Base-by-base conservation (phyloP, 192 early-diverging fungal species). In the Paraglomus occultum region DNA sequence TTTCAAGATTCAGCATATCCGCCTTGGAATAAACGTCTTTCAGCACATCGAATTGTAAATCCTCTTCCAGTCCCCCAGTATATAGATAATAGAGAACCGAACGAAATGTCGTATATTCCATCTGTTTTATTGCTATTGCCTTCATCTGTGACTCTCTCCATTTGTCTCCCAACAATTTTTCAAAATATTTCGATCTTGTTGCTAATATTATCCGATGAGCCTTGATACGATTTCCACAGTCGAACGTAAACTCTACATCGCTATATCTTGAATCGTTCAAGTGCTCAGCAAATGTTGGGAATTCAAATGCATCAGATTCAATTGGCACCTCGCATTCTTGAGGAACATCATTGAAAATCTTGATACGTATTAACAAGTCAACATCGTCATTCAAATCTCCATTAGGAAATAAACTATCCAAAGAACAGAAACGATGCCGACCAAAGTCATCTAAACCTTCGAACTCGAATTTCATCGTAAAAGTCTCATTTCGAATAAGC, bases 391-490 rank as follows among this genome's bases (percentile, higher is more conserved):
- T 51, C 10, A 43, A 31, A 55, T 68, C 66, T 45, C 42, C 48
- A 44, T 51, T 51, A 14, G 66, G 66, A 39, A 68, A 68, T 43
- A 68, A 55, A 68, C 45, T 68, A 50, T 68, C 66, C 43, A 68
- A 68, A 14, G 66, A 68, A 51, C 66, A 68, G 40, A 68, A 68
- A 14, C 66, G 66, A 46, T 68, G 66, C 6, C 66, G 66, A 46
- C 66, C 66, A 51, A 68, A 68, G 46, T 68, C 66, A 68, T 68
- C 66, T 45, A 68, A 51, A 22, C 66, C 66, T 14, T 68, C 66
- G 54, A 68, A 68, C 46, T 68, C 66, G 38, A 68, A 68, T 68
- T 68, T 68, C 66, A 68, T 68, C 12, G 66, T 68, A 23, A 68
- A 68, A 22, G 66, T 68, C 15, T 68, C 66, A 53, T 68, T 44